Percentiles rank a stretch among this genome's conserved stretches.
Conservation (phyloP, 352 stramenopile genomes). For the Globisporangium takayamanum region DNA sequence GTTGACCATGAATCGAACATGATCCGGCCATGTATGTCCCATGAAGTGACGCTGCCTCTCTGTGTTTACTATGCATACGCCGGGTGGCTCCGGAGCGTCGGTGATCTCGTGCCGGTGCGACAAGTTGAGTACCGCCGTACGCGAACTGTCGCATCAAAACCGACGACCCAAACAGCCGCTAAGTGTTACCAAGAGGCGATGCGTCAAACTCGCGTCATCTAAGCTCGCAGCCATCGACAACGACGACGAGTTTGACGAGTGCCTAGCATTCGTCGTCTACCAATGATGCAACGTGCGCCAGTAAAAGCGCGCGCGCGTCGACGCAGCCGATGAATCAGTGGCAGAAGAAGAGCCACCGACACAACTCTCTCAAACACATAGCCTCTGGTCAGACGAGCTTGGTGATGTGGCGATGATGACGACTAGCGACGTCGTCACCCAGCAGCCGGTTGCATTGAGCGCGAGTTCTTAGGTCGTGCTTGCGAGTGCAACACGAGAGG, state of each 20-base stretch:
- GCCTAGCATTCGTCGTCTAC: neutral
- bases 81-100: too few species aligned
- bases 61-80: too few species aligned
- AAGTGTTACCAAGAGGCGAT: too few species aligned
- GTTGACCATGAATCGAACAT: too few species aligned
- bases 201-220: too few species aligned
- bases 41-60: too few species aligned
- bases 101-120: too few species aligned
- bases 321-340: neutral
- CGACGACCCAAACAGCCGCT: too few species aligned
- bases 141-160: too few species aligned
- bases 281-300: neutral
- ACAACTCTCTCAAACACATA: neutral
- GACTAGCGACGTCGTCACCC: neutral
- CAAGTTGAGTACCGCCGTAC: too few species aligned
- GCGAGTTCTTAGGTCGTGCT: too few species aligned
- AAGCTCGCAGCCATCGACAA: neutral
- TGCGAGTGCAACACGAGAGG: neutral
- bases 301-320: neutral
- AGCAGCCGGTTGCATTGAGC: neutral
- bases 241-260: constrained; percentile 4
- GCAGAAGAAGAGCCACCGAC: neutral
- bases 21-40: too few species aligned
- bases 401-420: neutral
- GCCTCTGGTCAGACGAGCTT: neutral